A percentile compares a stretch with the other conserved stretches of the same genome.
phyloP scores from a whole-genome alignment of 1,139 yeast species.

The Yamadazyma jaroonii region DNA sequence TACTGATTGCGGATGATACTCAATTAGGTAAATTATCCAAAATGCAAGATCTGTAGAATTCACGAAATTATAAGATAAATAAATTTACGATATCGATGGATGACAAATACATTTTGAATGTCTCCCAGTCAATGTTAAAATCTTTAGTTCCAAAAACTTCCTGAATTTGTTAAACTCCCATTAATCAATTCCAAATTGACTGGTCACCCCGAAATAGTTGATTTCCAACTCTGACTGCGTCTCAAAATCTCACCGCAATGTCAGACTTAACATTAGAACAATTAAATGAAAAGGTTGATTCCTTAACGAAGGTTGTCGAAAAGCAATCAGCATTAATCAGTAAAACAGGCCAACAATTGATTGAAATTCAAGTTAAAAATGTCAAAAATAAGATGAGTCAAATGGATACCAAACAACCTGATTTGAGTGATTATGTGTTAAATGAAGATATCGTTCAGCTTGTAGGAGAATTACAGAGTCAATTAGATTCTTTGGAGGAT shows the following conservation, averaged over 20 bases:
- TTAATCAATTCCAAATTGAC: no score
- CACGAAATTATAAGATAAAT: no score
- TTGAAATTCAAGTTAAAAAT: constrained; percentile 60
- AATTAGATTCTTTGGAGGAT: constrained; percentile 69
- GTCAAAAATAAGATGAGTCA: constrained; percentile 38
- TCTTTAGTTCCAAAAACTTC: no score
- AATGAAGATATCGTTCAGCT: constrained; percentile 81
- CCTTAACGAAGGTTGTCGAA: constrained; percentile 37
- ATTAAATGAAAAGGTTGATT: constrained; percentile 11
- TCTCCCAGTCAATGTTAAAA: no score
- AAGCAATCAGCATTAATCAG: constrained; percentile 42
- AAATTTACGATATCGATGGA: no score
- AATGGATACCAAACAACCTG: constrained; percentile 30
- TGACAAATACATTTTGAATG: no score
- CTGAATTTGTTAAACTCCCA: no score
- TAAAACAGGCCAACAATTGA: constrained; percentile 73
- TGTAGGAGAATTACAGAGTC: constrained; percentile 88
- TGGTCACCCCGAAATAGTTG: no score
- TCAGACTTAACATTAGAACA: constrained; percentile 7
- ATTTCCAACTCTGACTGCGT: no score
- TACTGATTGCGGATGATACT: no score
- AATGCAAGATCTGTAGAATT: no score
- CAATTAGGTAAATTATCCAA: no score
- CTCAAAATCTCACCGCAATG: constrained; percentile 1
- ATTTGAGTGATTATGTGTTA: constrained; percentile 62